Percentiles rank a stretch among this genome's conserved stretches.
Evolutionary conservation across 305 asterid species (phyloP).

Genomic region (Plantago lanceolata): DNA sequence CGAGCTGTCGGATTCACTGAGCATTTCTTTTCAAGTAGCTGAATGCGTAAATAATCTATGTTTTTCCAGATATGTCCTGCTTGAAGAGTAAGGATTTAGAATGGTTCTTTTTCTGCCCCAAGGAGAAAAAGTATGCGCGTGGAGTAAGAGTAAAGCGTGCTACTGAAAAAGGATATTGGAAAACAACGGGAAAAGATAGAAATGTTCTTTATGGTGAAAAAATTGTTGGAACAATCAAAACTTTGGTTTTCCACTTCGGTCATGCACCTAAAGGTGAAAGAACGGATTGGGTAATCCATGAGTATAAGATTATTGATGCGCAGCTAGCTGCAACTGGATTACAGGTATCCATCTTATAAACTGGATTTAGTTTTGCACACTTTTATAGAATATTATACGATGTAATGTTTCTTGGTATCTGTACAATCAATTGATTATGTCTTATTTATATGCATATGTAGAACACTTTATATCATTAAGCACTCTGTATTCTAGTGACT

Average conservation of each 20-base stretch:
- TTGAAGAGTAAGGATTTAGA: slow-evolving; percentile 68
- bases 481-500: too few species aligned
- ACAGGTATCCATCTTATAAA: slow-evolving; percentile 44
- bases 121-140: slow-evolving; percentile 69
- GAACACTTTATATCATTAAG: too few species aligned
- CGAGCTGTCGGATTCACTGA: too few species aligned
- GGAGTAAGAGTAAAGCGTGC: slow-evolving; percentile 78
- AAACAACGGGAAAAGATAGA: slow-evolving; percentile 79
- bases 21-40: too few species aligned
- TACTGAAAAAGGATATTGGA: slow-evolving; percentile 83
- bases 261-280: slow-evolving; percentile 67
- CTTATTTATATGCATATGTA: too few species aligned
- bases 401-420: background rate
- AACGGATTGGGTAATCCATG: slow-evolving; percentile 83
- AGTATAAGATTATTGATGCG: slow-evolving; percentile 50
- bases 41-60: background rate
- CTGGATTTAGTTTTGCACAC: background rate
- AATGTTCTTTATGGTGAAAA: slow-evolving; percentile 26
- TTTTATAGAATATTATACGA: background rate
- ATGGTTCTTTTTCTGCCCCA: slow-evolving; percentile 93
- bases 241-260: slow-evolving; percentile 77
- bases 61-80: slow-evolving; percentile 57
- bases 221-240: slow-evolving; percentile 61
- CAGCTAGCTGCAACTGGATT: slow-evolving; percentile 47
- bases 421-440: too few species aligned